Conservation (phyloP, 345 rosid species). For the Mangifera indica region DNA sequence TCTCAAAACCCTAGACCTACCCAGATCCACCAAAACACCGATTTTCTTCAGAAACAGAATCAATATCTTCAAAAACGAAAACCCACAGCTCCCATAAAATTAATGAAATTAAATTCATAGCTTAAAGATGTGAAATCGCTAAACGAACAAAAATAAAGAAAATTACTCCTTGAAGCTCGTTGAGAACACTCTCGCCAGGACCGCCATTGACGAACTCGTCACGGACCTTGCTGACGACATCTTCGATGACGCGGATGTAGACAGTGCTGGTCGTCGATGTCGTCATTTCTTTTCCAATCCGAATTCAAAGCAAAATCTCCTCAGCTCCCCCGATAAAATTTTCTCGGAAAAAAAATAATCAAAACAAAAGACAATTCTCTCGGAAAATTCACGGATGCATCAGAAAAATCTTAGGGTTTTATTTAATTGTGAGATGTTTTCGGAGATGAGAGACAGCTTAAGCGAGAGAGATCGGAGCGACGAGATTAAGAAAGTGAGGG, state of each 20-base stretch:
- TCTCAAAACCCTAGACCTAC: conserved; percentile 36
- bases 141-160: conserved; percentile 7
- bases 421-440: conserved; percentile 25
- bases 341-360: background rate
- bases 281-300: conserved; percentile 38
- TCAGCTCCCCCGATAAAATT: conserved; percentile 18
- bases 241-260: conserved; percentile 86
- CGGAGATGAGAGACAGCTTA: conserved; percentile 22
- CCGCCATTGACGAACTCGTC: conserved; percentile 81
- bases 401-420: conserved; percentile 2
- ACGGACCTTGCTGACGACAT: conserved; percentile 86
- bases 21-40: conserved; percentile 38
- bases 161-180: conserved; percentile 87
- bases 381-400: conserved; percentile 5
- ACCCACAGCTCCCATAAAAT: background rate
- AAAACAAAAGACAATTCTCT: conserved; percentile 17
- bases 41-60: background rate
- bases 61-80: background rate
- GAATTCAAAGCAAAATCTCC: conserved; percentile 13
- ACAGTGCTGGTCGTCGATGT: conserved; percentile 60
- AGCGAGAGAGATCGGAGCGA: conserved; percentile 28
- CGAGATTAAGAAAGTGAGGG: conserved; percentile 9
- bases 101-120: background rate
- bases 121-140: background rate
- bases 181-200: conserved; percentile 83